Percentiles rank a stretch among this genome's conserved stretches.
Evolutionary conservation across 2,329 filamentous ascomycete species (phyloP).

Genomic region (Fusarium odoratissimum): DNA sequence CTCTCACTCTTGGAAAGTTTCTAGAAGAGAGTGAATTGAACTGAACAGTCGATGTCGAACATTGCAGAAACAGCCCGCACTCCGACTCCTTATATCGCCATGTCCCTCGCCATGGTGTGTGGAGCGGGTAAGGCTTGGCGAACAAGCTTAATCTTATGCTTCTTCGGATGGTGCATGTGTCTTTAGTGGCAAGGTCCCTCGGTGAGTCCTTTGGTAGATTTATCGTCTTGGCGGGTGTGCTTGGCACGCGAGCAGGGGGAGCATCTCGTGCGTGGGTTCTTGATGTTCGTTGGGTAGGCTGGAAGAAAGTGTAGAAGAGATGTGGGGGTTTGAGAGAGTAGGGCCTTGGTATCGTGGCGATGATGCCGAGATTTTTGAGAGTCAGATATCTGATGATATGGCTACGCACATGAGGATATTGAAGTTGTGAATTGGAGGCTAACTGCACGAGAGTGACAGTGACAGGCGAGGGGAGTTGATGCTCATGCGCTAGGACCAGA

Average conservation of each 20-base stretch:
- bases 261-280: slow-evolving; percentile 29
- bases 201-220: slow-evolving; percentile 4
- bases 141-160: slow-evolving; percentile 46
- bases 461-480: background rate
- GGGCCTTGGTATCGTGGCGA: background rate
- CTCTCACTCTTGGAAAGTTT: background rate
- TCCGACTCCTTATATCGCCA: slow-evolving; percentile 38
- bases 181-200: background rate
- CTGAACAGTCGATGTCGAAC: slow-evolving; percentile 9
- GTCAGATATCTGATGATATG: fast-evolving
- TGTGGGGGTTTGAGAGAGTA: background rate
- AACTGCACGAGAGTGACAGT: background rate
- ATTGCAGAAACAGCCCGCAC: slow-evolving; percentile 1
- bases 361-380: fast-evolving
- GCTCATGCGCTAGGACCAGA: background rate
- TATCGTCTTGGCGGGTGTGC: slow-evolving; percentile 25
- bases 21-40: slow-evolving; percentile 19
- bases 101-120: slow-evolving; percentile 23
- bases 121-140: slow-evolving; percentile 34
- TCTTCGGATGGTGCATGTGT: slow-evolving; percentile 19
- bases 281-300: slow-evolving; percentile 31
- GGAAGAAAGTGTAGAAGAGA: no score
- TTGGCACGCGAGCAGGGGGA: slow-evolving; percentile 27
- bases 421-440: no score
- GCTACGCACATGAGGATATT: fast-evolving